Percentiles rank a stretch among this genome's conserved stretches.
Conservation (phyloP, 768 basidiomycete species). For the Ramaria rubella region DNA sequence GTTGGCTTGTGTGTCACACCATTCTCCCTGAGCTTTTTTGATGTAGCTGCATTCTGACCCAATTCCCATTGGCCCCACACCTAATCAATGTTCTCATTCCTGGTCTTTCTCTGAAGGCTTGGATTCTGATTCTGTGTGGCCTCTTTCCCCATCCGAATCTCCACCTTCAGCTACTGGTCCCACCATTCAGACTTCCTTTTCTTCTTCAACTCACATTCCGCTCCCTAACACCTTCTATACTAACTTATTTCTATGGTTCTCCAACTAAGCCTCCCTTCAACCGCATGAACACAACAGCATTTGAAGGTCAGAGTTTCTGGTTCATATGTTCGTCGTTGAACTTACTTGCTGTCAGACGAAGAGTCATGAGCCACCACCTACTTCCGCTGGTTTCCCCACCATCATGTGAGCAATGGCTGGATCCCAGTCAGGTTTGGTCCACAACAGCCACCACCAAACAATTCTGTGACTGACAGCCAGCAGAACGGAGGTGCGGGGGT, state of each 20-base stretch:
- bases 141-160: conserved; percentile 32
- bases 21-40: too few relatives aligned
- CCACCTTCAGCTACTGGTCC: conserved; percentile 26
- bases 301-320: conserved; percentile 46
- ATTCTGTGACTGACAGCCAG: conserved; percentile 40
- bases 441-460: conserved; percentile 13
- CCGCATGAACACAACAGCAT: conserved; percentile 43
- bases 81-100: conserved; percentile 36
- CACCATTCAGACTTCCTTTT: conserved; percentile 10
- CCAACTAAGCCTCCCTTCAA: conserved; percentile 36
- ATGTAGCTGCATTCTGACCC: conserved; percentile 65
- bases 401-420: conserved; percentile 54
- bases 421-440: conserved; percentile 29
- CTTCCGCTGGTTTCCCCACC: conserved; percentile 30
- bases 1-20: too few relatives aligned
- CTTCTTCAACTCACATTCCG: conserved; percentile 47
- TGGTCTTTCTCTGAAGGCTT: conserved; percentile 47
- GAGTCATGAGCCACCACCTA: conserved; percentile 33
- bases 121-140: conserved; percentile 5
- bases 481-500: conserved; percentile 65
- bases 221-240: conserved; percentile 64
- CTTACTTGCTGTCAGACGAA: conserved; percentile 15
- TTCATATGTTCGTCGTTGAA: background rate
- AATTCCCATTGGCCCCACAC: conserved; percentile 43
- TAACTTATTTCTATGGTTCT: conserved; percentile 58